Percentiles rank a stretch among this genome's conserved stretches.
Conservation (phyloP, 768 basidiomycete species). For the Podaxis rugospora region DNA sequence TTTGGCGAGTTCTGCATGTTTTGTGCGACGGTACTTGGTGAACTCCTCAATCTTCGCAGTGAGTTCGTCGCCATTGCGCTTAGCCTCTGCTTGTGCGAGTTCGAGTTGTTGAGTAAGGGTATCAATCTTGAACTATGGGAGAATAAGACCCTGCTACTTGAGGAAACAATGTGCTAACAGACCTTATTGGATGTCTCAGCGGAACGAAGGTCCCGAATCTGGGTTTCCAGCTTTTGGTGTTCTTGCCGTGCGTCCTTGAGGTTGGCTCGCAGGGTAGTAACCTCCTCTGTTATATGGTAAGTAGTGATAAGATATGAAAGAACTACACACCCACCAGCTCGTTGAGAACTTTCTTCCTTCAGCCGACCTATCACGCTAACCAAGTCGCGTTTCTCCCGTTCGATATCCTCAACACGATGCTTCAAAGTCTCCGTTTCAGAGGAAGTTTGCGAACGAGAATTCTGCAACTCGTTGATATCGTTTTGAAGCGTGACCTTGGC, state of each 20-base stretch:
- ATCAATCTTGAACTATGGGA: slow-evolving; percentile 76
- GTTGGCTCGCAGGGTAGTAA: slow-evolving; percentile 59
- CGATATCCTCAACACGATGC: slow-evolving; percentile 64
- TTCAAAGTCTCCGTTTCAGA: slow-evolving; percentile 61
- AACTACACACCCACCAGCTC: slow-evolving; percentile 59
- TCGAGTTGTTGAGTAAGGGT: slow-evolving; percentile 78
- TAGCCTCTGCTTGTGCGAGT: slow-evolving; percentile 71
- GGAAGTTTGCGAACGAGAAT: slow-evolving; percentile 50
- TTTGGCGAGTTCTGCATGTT: slow-evolving; percentile 71
- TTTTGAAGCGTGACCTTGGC: slow-evolving; percentile 3
- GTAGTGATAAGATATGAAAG: slow-evolving; percentile 2
- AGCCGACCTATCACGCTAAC: slow-evolving; percentile 78
- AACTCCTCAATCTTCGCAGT: slow-evolving; percentile 75
- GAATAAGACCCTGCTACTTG: background rate
- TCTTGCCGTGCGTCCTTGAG: slow-evolving; percentile 77
- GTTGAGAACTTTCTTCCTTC: slow-evolving; percentile 68
- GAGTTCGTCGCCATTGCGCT: slow-evolving; percentile 68
- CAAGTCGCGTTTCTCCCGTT: slow-evolving; percentile 89
- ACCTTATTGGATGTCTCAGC: slow-evolving; percentile 77
- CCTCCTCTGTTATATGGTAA: slow-evolving; percentile 50
- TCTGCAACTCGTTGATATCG: slow-evolving; percentile 2
- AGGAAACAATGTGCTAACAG: slow-evolving; percentile 11
- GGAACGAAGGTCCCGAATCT: slow-evolving; percentile 69
- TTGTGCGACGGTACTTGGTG: slow-evolving; percentile 74
- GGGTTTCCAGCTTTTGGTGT: slow-evolving; percentile 59